phyloP scores from a whole-genome alignment of 2,329 filamentous ascomycete species.

The Ophiostoma sp. region DNA sequence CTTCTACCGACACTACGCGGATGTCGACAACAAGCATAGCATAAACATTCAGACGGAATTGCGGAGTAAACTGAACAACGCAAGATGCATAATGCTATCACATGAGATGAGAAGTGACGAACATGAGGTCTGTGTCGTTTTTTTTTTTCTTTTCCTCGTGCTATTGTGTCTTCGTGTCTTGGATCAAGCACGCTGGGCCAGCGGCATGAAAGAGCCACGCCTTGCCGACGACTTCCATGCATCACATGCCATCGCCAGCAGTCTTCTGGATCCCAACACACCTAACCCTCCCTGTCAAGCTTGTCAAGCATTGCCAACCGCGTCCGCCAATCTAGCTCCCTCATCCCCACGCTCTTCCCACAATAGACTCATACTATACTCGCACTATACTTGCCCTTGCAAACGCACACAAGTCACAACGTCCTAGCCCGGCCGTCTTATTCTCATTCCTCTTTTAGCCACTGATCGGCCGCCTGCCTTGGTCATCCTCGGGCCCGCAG shows the following conservation, averaged over 20 bases:
- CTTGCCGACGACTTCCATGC: background rate
- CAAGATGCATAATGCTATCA: too few relatives aligned
- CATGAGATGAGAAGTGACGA: too few relatives aligned
- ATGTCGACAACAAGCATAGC: background rate
- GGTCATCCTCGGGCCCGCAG: background rate
- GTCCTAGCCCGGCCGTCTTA: background rate
- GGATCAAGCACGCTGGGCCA: too few relatives aligned
- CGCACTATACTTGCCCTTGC: background rate
- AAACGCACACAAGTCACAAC: background rate
- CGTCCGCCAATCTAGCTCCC: background rate
- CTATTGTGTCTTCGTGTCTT: too few relatives aligned
- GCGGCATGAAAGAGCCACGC: background rate
- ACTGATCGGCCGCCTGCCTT: background rate
- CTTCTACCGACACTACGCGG: background rate
- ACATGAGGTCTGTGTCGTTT: too few relatives aligned
- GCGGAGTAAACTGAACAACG: too few relatives aligned
- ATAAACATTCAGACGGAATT: background rate
- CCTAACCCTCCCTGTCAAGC: background rate
- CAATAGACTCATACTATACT: background rate
- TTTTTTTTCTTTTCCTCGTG: too few relatives aligned
- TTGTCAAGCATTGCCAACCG: background rate
- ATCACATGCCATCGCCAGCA: background rate
- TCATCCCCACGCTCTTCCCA: background rate
- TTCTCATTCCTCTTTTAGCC: slow-evolving; percentile 9
- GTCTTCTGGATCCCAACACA: background rate